phyloP scores from a whole-genome alignment of 2,329 filamentous ascomycete genomes.

The Keithomyces neogunnii region DNA sequence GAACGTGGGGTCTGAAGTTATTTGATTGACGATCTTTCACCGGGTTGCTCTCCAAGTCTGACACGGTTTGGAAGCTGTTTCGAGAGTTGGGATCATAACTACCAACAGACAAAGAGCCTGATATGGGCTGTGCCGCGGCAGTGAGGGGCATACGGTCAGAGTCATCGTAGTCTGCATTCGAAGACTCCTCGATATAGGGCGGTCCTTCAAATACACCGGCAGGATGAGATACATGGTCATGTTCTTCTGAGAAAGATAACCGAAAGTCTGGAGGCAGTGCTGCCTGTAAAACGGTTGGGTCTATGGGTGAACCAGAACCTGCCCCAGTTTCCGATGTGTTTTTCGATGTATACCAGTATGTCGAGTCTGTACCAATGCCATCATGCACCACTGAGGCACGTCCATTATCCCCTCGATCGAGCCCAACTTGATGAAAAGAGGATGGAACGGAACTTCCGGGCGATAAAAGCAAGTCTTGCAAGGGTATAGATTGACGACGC shows the following conservation, averaged over 20 bases:
- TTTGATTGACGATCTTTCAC: conserved; percentile 43
- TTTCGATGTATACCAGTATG: conserved; percentile 45
- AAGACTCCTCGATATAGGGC: conserved; percentile 25
- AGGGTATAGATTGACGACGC: conserved; percentile 52
- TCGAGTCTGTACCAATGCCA: conserved; percentile 27
- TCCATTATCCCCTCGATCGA: conserved; percentile 2
- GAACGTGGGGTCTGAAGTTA: conserved; percentile 43
- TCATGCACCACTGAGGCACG: conserved; percentile 10
- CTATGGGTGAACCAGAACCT: conserved; percentile 41
- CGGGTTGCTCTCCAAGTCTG: conserved; percentile 47
- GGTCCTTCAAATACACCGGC: conserved; percentile 20
- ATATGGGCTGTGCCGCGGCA: conserved; percentile 45
- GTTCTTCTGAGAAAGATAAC: conserved; percentile 15
- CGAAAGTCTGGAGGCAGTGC: conserved; percentile 46
- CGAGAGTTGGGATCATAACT: conserved; percentile 32
- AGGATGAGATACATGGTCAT: conserved; percentile 18
- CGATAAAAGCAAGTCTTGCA: conserved; percentile 48
- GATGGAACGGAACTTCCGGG: conserved; percentile 4
- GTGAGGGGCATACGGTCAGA: conserved; percentile 53
- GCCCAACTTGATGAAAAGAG: too few species aligned
- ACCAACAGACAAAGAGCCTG: conserved; percentile 36
- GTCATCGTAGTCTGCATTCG: conserved; percentile 34
- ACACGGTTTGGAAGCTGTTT: conserved; percentile 51
- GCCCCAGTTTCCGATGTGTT: conserved; percentile 25
- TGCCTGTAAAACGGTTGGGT: conserved; percentile 43